phyloP scores from a whole-genome alignment of 2,329 filamentous ascomycete species.

The Colletotrichum sp. region DNA sequence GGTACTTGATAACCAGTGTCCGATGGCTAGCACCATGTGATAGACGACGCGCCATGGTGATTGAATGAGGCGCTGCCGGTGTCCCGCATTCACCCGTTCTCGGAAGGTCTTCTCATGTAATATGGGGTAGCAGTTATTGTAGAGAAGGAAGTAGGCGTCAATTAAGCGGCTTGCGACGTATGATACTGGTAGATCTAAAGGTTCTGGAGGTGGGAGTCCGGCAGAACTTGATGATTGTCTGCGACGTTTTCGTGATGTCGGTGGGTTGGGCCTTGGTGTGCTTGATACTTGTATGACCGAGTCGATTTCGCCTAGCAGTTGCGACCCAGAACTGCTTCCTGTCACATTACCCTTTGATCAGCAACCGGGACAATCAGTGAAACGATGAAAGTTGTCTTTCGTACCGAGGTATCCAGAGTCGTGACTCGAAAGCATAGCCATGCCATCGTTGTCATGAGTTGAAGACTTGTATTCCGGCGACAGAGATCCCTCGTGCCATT shows the following conservation, averaged over 20 bases:
- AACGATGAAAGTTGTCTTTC: background rate
- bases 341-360: background rate
- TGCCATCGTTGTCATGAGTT: background rate
- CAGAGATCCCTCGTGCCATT: slow-evolving; percentile 25
- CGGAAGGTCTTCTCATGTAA: slow-evolving; percentile 52
- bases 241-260: background rate
- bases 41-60: slow-evolving; percentile 25
- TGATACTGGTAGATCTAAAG: slow-evolving; percentile 3
- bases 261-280: background rate
- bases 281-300: background rate
- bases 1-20: slow-evolving; percentile 36
- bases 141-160: slow-evolving; percentile 47
- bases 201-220: background rate
- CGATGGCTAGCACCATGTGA: slow-evolving; percentile 40
- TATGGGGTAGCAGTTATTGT: slow-evolving; percentile 50
- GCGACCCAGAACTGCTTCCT: slow-evolving; percentile 32
- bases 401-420: slow-evolving; percentile 29
- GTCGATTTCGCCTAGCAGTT: slow-evolving; percentile 27
- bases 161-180: slow-evolving; percentile 31
- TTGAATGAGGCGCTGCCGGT: background rate
- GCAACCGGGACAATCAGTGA: background rate
- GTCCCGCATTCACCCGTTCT: slow-evolving; percentile 28
- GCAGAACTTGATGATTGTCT: background rate
- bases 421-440: background rate
- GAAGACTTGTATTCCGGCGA: slow-evolving; percentile 6